These are phyloP conservation scores for Dujonia santamariae DNA, from an alignment of 1,139 yeast species.

Conservation along the genomic window DNA sequence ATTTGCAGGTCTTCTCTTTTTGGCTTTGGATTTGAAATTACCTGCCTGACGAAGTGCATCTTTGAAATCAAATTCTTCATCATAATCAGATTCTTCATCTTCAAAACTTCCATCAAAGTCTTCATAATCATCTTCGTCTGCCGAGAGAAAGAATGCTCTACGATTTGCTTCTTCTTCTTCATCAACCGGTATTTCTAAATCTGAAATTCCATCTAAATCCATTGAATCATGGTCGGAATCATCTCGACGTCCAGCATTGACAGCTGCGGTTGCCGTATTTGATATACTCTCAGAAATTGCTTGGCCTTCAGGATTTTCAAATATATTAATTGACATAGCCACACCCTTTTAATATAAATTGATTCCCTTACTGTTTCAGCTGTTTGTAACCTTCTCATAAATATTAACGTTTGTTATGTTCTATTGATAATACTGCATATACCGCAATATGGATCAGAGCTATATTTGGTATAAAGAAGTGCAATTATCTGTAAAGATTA, in stretches of 20 bases:
- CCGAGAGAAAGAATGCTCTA: constrained; percentile 4
- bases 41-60: constrained; percentile 65
- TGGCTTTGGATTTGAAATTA: constrained; percentile 51
- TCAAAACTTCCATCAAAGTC: constrained; percentile 34
- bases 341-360: not conserved
- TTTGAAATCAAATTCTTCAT: constrained; percentile 48
- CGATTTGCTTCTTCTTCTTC: constrained; percentile 3
- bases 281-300: not conserved
- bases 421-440: not conserved
- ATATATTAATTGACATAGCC: constrained; percentile 14
- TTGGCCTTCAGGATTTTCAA: constrained; percentile 14
- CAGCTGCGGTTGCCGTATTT: too few species aligned
- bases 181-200: constrained; percentile 3
- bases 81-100: too few species aligned
- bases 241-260: not conserved
- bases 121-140: constrained; percentile 15
- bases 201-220: constrained; percentile 3
- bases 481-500: too few species aligned
- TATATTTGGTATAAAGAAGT: too few species aligned
- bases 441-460: too few species aligned
- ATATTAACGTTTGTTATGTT: not conserved
- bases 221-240: constrained; percentile 10
- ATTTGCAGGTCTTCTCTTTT: constrained; percentile 15
- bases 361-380: not conserved
- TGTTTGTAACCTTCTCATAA: not conserved